These are phyloP conservation scores for Astrothelium subdiscretum DNA, from an alignment of 495 filamentous ascomycete species.

Conservation along the genomic window DNA sequence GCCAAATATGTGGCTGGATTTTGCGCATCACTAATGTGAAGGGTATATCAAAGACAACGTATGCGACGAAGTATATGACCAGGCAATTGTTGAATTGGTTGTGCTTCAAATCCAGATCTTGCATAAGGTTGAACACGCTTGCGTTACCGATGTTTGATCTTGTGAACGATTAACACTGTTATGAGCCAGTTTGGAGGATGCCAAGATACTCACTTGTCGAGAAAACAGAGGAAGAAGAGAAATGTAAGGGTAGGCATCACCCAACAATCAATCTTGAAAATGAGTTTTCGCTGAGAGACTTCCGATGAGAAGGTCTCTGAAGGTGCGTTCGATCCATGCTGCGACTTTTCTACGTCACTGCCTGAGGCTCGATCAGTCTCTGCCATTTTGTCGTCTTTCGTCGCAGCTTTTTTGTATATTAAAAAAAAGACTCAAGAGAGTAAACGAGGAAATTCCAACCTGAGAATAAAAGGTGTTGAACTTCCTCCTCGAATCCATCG, in stretches of 20 bases:
- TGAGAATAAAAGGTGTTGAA: too few relatives aligned
- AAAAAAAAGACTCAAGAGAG: too few relatives aligned
- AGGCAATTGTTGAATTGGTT: constrained; percentile 67
- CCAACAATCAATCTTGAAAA: background rate
- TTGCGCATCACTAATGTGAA: constrained; percentile 26
- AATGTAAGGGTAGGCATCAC: background rate
- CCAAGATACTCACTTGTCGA: background rate
- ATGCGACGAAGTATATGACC: constrained; percentile 86
- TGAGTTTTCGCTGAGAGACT: too few relatives aligned
- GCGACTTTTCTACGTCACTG: too few relatives aligned
- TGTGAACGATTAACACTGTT: background rate
- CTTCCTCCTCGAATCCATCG: too few relatives aligned
- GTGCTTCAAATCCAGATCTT: constrained; percentile 40
- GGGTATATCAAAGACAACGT: constrained; percentile 37
- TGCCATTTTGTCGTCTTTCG: too few relatives aligned
- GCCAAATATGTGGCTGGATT: background rate
- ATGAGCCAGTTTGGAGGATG: background rate
- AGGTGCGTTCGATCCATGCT: too few relatives aligned
- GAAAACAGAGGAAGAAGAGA: background rate
- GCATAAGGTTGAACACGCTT: constrained; percentile 37
- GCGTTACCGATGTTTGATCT: constrained; percentile 53
- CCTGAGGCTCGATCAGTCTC: too few relatives aligned
- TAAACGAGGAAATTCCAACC: too few relatives aligned
- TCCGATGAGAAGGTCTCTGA: too few relatives aligned
- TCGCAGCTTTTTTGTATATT: too few relatives aligned